Percentiles rank a stretch among this genome's conserved stretches.
Conservation (phyloP, 768 basidiomycete species). For the Sarcomyxa edulis region DNA sequence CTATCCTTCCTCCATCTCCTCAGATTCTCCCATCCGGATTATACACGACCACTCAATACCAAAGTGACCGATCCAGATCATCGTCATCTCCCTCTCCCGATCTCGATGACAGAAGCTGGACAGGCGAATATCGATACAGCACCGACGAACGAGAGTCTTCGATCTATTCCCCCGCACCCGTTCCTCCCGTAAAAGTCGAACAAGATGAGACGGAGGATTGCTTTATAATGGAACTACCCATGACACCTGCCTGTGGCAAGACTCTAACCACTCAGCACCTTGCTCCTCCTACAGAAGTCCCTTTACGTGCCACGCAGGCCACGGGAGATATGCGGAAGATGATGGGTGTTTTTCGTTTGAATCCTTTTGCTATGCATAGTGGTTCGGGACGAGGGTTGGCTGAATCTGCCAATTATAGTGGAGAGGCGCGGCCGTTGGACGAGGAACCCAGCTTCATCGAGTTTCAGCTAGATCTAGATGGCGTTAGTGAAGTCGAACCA, state of each 20-base stretch:
- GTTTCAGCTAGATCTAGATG: constrained; percentile 49
- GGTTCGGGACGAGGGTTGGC: constrained; percentile 34
- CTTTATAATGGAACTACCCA: constrained; percentile 41
- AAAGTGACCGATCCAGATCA: constrained; percentile 15
- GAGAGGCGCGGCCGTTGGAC: constrained; percentile 54
- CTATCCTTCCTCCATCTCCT: constrained; percentile 9
- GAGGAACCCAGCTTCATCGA: constrained; percentile 60
- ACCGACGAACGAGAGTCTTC: constrained; percentile 2
- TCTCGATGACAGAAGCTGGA: constrained; percentile 7
- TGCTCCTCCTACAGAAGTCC: constrained; percentile 60
- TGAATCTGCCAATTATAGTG: constrained; percentile 26
- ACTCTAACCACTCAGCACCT: constrained; percentile 29
- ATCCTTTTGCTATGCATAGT: constrained; percentile 69
- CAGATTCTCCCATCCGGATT: constrained; percentile 2
- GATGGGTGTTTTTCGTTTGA: constrained; percentile 76
- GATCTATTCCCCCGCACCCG: neutral
- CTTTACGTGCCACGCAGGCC: constrained; percentile 73
- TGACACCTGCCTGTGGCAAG: constrained; percentile 13
- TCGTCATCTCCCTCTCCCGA: constrained; percentile 16
- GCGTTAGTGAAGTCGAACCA: too few relatives aligned
- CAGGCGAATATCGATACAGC: constrained; percentile 5
- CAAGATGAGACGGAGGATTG: constrained; percentile 33
- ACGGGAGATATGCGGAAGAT: constrained; percentile 63
- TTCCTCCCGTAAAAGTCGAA: neutral
- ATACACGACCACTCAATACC: constrained; percentile 8